These are phyloP conservation scores for Eutrema heterophyllum DNA, from an alignment of 345 rosid species.

Conservation along the genomic window DNA sequence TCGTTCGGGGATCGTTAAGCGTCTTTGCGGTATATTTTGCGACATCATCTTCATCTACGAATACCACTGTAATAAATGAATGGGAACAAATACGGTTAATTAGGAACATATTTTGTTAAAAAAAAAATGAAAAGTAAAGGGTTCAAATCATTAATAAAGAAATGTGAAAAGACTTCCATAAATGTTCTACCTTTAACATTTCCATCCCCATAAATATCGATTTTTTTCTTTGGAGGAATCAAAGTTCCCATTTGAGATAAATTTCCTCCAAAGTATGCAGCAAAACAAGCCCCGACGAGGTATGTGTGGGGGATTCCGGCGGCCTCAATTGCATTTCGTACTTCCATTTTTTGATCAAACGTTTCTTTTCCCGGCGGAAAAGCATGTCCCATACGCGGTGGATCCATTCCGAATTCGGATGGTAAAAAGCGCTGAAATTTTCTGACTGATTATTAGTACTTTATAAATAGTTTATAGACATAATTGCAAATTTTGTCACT, in stretches of 20 bases:
- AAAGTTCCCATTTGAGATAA: slow-evolving; percentile 60
- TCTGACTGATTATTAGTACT: too few relatives aligned
- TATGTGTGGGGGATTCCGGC: slow-evolving; percentile 73
- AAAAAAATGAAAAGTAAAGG: not conserved
- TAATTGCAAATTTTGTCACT: too few relatives aligned
- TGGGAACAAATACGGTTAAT: not conserved
- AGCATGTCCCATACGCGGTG: slow-evolving; percentile 60
- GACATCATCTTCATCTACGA: slow-evolving; percentile 55
- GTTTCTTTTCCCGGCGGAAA: slow-evolving; percentile 71
- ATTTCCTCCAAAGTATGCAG: slow-evolving; percentile 64
- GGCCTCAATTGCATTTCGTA: slow-evolving; percentile 65
- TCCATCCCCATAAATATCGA: slow-evolving; percentile 61
- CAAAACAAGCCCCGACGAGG: slow-evolving; percentile 66
- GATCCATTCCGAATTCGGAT: slow-evolving; percentile 86
- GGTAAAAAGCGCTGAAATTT: slow-evolving; percentile 60
- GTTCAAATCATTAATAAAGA: not conserved
- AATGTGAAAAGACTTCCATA: not conserved
- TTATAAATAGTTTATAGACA: too few relatives aligned
- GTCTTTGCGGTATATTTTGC: slow-evolving; percentile 61
- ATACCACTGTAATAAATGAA: slow-evolving; percentile 32
- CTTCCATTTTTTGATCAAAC: slow-evolving; percentile 69
- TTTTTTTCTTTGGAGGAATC: slow-evolving; percentile 48
- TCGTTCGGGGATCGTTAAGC: slow-evolving; percentile 58
- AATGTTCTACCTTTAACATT: slow-evolving; percentile 55
- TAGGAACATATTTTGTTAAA: too few relatives aligned